Evolutionary conservation across 345 rosid genomes (phyloP).

Genomic region (Aquilaria malaccensis): DNA sequence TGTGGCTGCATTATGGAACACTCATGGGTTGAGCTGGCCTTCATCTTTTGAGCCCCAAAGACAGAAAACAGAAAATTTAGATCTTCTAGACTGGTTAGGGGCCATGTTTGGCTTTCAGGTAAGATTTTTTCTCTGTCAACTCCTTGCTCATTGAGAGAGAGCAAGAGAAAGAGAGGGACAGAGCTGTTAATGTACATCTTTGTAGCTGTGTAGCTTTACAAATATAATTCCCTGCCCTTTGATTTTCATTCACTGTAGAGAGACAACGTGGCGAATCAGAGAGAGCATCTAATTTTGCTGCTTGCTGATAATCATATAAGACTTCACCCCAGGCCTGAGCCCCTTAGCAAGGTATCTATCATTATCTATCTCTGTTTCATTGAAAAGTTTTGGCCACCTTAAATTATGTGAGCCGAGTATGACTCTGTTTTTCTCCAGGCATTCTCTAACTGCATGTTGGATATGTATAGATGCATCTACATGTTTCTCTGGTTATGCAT

Average conservation of each 20-base stretch:
- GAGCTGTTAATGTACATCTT: not conserved
- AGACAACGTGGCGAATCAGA: conserved; percentile 92
- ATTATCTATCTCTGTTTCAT: not conserved
- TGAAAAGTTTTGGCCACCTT: not conserved
- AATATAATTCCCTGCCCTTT: not conserved
- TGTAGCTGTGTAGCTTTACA: not conserved
- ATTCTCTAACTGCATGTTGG: not conserved
- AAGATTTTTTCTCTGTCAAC: conserved; percentile 17
- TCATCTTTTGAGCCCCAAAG: conserved; percentile 72
- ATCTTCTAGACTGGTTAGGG: conserved; percentile 93
- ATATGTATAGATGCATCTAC: not conserved
- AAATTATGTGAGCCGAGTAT: not conserved
- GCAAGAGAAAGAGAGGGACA: conserved; percentile 4
- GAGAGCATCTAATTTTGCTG: conserved; percentile 88
- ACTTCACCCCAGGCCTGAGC: conserved; percentile 86
- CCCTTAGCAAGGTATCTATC: conserved; percentile 68
- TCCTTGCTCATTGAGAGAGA: not conserved
- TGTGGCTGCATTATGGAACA: conserved; percentile 83
- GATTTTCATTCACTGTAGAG: conserved; percentile 36
- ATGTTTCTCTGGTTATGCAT: not conserved
- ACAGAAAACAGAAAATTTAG: conserved; percentile 80
- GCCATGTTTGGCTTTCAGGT: conserved; percentile 99
- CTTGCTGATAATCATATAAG: conserved; percentile 83
- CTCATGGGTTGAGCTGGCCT: conserved; percentile 90
- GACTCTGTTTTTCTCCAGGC: not conserved